Percentiles rank a stretch among this genome's conserved stretches.
Conservation (phyloP, 768 basidiomycete species). For the Lactifluus subvellereus region DNA sequence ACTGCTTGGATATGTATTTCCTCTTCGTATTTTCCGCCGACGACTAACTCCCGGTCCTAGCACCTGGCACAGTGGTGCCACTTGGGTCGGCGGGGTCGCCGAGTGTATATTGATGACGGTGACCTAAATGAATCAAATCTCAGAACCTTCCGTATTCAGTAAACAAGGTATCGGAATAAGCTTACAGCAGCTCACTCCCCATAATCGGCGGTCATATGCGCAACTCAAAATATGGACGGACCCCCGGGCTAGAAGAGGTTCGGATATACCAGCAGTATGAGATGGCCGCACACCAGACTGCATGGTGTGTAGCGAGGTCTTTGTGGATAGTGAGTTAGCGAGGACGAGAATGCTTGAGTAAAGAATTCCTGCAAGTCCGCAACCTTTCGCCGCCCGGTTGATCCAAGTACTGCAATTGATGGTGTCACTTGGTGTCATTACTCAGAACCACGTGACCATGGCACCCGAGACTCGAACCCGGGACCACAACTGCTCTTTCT, state of each 20-base stretch:
- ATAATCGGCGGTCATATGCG: background rate
- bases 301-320: background rate
- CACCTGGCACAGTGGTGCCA: background rate
- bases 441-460: background rate
- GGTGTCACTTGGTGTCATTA: background rate
- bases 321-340: background rate
- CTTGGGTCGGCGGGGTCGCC: background rate
- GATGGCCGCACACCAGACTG: background rate
- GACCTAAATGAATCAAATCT: background rate
- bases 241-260: background rate
- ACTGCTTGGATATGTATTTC: background rate
- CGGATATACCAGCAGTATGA: background rate
- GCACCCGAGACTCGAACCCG: background rate
- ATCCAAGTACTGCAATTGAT: background rate
- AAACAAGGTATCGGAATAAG: background rate
- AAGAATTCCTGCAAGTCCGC: no score
- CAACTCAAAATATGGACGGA: slow-evolving; percentile 3
- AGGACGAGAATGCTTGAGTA: background rate
- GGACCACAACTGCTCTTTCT: background rate
- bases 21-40: background rate
- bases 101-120: background rate
- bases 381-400: no score
- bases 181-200: no score
- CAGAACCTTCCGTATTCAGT: background rate
- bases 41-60: background rate